Evolutionary conservation across 345 rosid genomes (phyloP).

Genomic region (Adansonia digitata): DNA sequence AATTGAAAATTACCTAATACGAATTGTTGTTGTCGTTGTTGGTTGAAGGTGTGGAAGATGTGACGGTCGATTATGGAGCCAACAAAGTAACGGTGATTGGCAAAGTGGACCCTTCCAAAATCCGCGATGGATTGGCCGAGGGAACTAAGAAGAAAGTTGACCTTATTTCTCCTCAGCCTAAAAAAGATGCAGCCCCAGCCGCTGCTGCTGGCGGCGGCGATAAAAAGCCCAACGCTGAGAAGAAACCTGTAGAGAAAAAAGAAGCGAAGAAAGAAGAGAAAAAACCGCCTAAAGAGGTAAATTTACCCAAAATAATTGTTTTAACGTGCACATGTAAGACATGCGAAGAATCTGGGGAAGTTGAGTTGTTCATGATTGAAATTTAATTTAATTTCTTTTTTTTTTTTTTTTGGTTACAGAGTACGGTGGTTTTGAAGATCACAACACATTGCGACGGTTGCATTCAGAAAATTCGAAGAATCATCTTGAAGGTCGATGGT

Average conservation of each 20-base stretch:
- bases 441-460: constrained; percentile 65
- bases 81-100: constrained; percentile 72
- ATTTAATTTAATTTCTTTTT: no score
- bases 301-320: constrained; percentile 12
- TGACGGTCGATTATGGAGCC: constrained; percentile 39
- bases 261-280: constrained; percentile 31
- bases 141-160: constrained; percentile 48
- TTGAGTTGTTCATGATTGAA: neutral
- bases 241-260: constrained; percentile 29
- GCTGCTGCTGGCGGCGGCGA: constrained; percentile 18
- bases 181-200: constrained; percentile 22
- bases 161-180: constrained; percentile 29
- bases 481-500: constrained; percentile 46
- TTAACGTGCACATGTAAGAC: neutral
- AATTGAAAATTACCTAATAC: neutral
- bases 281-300: constrained; percentile 41
- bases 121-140: constrained; percentile 38
- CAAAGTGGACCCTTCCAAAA: constrained; percentile 54
- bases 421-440: constrained; percentile 53
- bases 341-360: neutral
- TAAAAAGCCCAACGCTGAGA: constrained; percentile 37
- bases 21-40: constrained; percentile 3
- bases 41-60: constrained; percentile 65
- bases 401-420: constrained; percentile 29
- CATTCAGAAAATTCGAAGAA: constrained; percentile 44